Evolutionary conservation across 2,329 filamentous ascomycete species (phyloP).

Genomic region (Sarocladium brachiariae): DNA sequence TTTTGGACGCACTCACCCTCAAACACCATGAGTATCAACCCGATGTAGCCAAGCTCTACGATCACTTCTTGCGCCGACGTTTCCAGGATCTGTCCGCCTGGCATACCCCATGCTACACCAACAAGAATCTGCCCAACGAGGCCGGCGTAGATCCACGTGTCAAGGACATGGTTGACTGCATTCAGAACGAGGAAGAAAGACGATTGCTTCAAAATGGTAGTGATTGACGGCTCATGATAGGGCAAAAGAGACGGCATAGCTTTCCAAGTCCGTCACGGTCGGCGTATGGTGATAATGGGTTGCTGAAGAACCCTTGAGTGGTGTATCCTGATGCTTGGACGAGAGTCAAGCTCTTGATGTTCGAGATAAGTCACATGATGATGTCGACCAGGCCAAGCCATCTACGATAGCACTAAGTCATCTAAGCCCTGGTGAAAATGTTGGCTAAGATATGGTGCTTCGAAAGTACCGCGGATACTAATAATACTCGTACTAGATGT

Average conservation of each 20-base stretch:
- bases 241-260: conserved; percentile 30
- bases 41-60: conserved; percentile 64
- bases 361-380: not conserved
- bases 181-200: conserved; percentile 60
- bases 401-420: not conserved
- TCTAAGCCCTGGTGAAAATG: not conserved
- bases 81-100: conserved; percentile 55
- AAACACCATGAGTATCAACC: conserved; percentile 65
- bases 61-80: conserved; percentile 44
- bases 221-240: conserved; percentile 58
- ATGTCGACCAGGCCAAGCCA: not conserved
- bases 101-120: conserved; percentile 63
- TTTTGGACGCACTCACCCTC: conserved; percentile 40
- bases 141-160: conserved; percentile 59
- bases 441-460: not conserved
- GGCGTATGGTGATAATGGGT: too few relatives aligned
- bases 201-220: conserved; percentile 50
- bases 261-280: too few relatives aligned
- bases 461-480: not conserved
- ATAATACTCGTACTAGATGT: too few relatives aligned
- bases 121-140: conserved; percentile 65
- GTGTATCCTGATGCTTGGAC: too few relatives aligned
- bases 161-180: conserved; percentile 46
- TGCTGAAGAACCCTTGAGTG: too few relatives aligned
- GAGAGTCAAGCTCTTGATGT: too few relatives aligned